Evolutionary conservation across 352 stramenopile species (phyloP), one percentile per base, ranked within the genome.

Genomic region (Pythium utonaiense): DNA sequence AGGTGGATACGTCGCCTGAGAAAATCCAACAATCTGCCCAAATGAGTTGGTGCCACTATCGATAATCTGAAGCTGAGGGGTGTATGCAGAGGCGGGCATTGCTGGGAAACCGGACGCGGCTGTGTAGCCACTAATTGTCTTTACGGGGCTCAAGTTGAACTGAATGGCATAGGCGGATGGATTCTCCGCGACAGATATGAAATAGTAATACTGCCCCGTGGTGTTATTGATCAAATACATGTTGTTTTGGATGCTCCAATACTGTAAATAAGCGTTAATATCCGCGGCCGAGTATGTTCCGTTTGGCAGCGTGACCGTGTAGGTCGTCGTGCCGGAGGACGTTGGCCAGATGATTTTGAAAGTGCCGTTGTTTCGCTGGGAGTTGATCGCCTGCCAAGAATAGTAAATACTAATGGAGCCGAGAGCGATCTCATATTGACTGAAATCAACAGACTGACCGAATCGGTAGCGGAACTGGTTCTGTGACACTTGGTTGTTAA

Each of bases 291-390:
- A 45, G 41, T 70, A 70, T 33, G 63, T 70, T 1, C 63, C 57
- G 56, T 70, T 34, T 19, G 63, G 63, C 0, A 70, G 41, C 1
- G 57, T 70, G 24, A 70, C 60, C n/a, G 57, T 62, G 21, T 57
- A 70, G 47, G 63, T 70, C 0, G 51, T 62, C 13, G 63, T 70
- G 4, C 45, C 66, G 0, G 63, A 56, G 48, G 44, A 51, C 40
- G 63, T 70, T 41, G 63, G 63, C 63, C 63, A 70, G 30, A 70
- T 70, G 17, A 70, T 60, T 17, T 66, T 62, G 38, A 70, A 63
- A 17, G 28, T 41, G 28, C 41, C 41, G 25, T 62, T 60, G 52
- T 62, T 47, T 54, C 45, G 42, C 55, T 62, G 55, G 41, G 55
- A 25, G 38, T 30, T 62, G 22, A 62, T 62, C 40, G 55, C 55